Base-by-base conservation (phyloP, 192 early-diverging fungal species). In the Spizellomyces sp. region DNA sequence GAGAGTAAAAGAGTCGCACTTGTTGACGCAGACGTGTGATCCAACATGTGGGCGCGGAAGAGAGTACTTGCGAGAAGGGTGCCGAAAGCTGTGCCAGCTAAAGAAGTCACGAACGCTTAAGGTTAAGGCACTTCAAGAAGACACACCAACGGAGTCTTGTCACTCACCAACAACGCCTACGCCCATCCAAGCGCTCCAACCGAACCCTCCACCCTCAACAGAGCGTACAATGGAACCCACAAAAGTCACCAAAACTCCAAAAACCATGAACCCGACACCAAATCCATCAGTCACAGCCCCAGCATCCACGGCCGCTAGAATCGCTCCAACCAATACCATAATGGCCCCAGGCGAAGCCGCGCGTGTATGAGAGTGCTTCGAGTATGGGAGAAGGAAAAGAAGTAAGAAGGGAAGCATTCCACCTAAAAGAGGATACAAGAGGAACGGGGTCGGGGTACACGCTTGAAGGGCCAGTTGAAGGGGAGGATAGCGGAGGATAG, bases 261-360 rank as follows among this genome's bases (percentile, higher is more conserved):
- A 66, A 42, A 46, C 27, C 44, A 66, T 7, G 45, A 41, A 46
- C 2, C 47, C 64, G 9, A 66, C 48, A 19, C 64, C 64, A 15
- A 48, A 36, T 6, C 64, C 64, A 10, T 22, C 54, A 6, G 19
- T 19, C 9, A 15, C 64, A 19, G 48, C 48, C 5, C 64, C 64
- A 50, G 54, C 17, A 22, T 66, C 64, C 14, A 66, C 15, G 7
- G 64, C 64, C 14, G 54, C 64, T 15, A 66, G 46, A 10, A 66
- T 50, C 0, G 12, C 14, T 14, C 64, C 64, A 48, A 66, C 10
- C 14, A 66, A 42, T 9, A 42, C 46, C 8, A 48, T 21, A n/a
- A 48, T 17, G 14, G 64, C 36, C 12, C 64, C 64, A 41, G 64
- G 64, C 14, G 54, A 22, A 12, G 64, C 64, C 8, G 64, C n/a